Evolutionary conservation across 2,329 filamentous ascomycete species (phyloP).

Genomic region (Cladosporium phlei): DNA sequence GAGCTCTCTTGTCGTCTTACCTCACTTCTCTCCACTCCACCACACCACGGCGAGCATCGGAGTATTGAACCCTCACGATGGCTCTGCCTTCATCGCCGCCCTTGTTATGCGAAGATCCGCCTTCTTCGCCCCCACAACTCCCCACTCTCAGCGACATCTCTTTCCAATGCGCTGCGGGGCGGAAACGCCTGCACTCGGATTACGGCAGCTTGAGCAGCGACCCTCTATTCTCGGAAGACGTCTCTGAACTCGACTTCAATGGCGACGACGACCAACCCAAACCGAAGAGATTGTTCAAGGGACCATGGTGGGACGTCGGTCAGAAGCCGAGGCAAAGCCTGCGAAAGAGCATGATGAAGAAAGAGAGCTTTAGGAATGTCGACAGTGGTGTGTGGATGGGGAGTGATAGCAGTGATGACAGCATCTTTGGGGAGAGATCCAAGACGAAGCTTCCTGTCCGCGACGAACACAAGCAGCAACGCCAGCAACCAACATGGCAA

Average conservation of each 20-base stretch:
- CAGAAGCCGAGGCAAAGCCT: slow-evolving; percentile 36
- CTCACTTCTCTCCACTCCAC: no score
- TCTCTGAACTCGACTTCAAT: slow-evolving; percentile 51
- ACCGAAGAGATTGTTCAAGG: slow-evolving; percentile 60
- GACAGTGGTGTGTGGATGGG: slow-evolving; percentile 69
- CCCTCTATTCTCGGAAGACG: slow-evolving; percentile 68
- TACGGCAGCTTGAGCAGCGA: slow-evolving; percentile 56
- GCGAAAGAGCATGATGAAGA: slow-evolving; percentile 21
- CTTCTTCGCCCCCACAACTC: slow-evolving; percentile 20
- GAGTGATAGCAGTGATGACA: slow-evolving; percentile 50
- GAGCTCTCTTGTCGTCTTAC: slow-evolving; percentile 4
- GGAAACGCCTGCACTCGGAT: slow-evolving; percentile 31
- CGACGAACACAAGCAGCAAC: slow-evolving; percentile 27
- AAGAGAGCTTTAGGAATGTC: slow-evolving; percentile 50
- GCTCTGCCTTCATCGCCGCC: slow-evolving; percentile 32
- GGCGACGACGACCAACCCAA: slow-evolving; percentile 57
- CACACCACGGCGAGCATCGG: slow-evolving; percentile 21
- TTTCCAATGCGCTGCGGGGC: slow-evolving; percentile 12
- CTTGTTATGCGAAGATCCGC: slow-evolving; percentile 21
- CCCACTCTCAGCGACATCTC: slow-evolving; percentile 16
- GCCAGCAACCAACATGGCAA: neutral
- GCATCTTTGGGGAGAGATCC: slow-evolving; percentile 10
- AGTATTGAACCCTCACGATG: slow-evolving; percentile 20
- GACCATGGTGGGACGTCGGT: slow-evolving; percentile 59
- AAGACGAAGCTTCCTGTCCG: neutral